phyloP scores from a whole-genome alignment of 768 basidiomycete genomes.

The Pleurotus citrinopileatus region DNA sequence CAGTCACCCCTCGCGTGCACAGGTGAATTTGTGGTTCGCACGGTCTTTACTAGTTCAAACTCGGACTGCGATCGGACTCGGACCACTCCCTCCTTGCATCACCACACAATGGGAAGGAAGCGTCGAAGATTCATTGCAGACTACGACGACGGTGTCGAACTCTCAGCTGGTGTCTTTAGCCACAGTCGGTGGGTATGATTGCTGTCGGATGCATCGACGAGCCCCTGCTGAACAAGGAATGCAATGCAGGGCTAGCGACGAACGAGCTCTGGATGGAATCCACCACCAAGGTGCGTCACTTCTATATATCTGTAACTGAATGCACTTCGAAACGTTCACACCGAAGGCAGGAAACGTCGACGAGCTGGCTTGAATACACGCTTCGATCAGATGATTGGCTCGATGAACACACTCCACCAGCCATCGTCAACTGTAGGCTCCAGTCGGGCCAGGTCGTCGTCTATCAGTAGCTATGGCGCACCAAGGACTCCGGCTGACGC shows the following conservation, averaged over 20 bases:
- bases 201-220: too few species aligned
- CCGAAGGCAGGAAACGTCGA: slow-evolving; percentile 38
- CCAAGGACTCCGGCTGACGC: slow-evolving; percentile 41
- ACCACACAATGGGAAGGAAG: background rate
- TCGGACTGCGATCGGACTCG: too few species aligned
- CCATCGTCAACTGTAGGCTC: slow-evolving; percentile 18
- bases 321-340: slow-evolving; percentile 9
- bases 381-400: slow-evolving; percentile 67
- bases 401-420: slow-evolving; percentile 43
- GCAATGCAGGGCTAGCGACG: slow-evolving; percentile 15
- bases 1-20: too few species aligned
- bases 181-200: slow-evolving; percentile 17
- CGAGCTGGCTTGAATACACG: slow-evolving; percentile 54
- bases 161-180: slow-evolving; percentile 17
- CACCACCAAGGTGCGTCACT: slow-evolving; percentile 1
- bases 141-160: slow-evolving; percentile 6
- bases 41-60: too few species aligned
- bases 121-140: background rate
- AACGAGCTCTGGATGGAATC: slow-evolving; percentile 10
- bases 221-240: too few species aligned
- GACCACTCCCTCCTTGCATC: background rate
- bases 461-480: slow-evolving; percentile 36
- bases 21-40: too few species aligned
- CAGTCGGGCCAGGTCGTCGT: slow-evolving; percentile 39
- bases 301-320: background rate